Evolutionary conservation across 169 alveolate genomes (phyloP).

Genomic region (Plasmodium vinckei): DNA sequence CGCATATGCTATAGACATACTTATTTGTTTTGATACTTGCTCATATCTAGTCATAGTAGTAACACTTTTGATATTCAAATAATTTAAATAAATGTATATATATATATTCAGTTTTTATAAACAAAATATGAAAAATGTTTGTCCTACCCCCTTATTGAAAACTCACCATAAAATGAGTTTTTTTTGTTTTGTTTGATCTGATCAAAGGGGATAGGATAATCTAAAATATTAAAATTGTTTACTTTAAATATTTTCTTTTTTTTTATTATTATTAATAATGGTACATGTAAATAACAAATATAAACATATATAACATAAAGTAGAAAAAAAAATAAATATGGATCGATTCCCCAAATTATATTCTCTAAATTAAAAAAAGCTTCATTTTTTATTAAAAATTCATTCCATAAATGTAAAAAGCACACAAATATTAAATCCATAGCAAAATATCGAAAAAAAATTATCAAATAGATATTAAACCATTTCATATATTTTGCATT

Average conservation of each 20-base stretch:
- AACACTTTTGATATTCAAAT: too few relatives aligned
- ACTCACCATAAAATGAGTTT: conserved; percentile 5
- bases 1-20: too few relatives aligned
- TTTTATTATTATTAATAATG: conserved; percentile 26
- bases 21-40: too few relatives aligned
- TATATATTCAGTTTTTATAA: too few relatives aligned
- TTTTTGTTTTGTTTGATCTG: background rate
- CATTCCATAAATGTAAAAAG: conserved; percentile 23
- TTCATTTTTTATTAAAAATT: conserved; percentile 13
- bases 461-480: conserved; percentile 31
- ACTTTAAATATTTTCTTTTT: conserved; percentile 2
- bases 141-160: background rate
- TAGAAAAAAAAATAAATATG: conserved; percentile 19
- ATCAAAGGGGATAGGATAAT: conserved; percentile 9
- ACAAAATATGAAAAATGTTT: too few relatives aligned
- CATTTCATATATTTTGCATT: conserved; percentile 10
- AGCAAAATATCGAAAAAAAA: conserved; percentile 48
- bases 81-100: too few relatives aligned
- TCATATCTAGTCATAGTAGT: too few relatives aligned
- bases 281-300: conserved; percentile 37
- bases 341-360: conserved; percentile 6
- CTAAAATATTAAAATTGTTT: conserved; percentile 12
- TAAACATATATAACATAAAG: conserved; percentile 29
- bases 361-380: conserved; percentile 20
- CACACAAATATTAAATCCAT: conserved; percentile 50